These are phyloP conservation scores for Fusarium aywerte DNA, from an alignment of 2,329 filamentous ascomycete genomes.

Conservation along the genomic window DNA sequence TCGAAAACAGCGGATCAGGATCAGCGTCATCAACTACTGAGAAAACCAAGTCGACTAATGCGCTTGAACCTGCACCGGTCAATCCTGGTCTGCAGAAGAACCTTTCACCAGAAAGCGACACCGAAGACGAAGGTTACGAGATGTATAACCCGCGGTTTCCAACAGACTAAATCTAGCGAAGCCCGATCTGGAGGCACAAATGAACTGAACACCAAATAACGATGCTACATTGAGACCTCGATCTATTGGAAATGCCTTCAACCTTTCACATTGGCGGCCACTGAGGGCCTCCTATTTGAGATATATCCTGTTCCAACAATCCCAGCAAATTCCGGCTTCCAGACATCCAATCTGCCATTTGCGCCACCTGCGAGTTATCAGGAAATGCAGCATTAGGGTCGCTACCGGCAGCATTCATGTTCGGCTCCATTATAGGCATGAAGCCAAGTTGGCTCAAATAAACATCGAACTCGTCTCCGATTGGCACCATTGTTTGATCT, in stretches of 20 bases:
- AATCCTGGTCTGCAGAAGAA: conserved; percentile 41
- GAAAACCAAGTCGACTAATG: conserved; percentile 49
- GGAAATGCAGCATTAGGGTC: conserved; percentile 36
- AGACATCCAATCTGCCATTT: conserved; percentile 73
- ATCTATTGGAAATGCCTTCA: conserved; percentile 6
- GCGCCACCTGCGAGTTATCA: conserved; percentile 52
- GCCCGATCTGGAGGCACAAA: background rate
- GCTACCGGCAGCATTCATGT: conserved; percentile 22
- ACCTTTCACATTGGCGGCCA: conserved; percentile 47
- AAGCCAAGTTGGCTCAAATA: conserved; percentile 73
- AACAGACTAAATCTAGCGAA: conserved; percentile 63
- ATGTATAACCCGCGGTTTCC: conserved; percentile 71
- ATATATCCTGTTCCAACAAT: conserved; percentile 70
- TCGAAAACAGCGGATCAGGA: conserved; percentile 52
- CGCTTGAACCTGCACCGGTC: conserved; percentile 34
- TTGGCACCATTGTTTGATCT: conserved; percentile 59
- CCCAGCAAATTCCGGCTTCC: conserved; percentile 73
- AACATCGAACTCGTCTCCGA: conserved; percentile 70
- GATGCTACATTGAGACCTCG: conserved; percentile 1
- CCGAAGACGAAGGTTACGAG: conserved; percentile 77
- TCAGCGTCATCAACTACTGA: conserved; percentile 56
- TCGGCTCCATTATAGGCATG: conserved; percentile 57
- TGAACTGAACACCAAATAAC: background rate
- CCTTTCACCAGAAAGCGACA: conserved; percentile 65
- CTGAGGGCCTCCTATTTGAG: conserved; percentile 55